Conservation (phyloP, 2,329 filamentous ascomycete genomes). For the Monilinia vaccinii-corymbosi region DNA sequence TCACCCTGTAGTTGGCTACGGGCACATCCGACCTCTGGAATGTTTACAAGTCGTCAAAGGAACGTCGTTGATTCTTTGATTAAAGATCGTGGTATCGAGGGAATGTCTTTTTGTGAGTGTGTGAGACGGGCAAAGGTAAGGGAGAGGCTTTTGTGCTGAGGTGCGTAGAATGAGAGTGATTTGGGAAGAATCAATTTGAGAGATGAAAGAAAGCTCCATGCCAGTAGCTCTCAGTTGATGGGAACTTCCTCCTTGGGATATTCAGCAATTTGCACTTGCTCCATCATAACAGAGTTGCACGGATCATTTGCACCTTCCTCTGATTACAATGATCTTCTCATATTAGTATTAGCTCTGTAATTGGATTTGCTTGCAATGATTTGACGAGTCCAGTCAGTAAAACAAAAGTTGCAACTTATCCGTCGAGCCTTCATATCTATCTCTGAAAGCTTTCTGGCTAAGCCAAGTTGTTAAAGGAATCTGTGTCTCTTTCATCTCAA, state of each 20-base stretch:
- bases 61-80: neutral
- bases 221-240: neutral
- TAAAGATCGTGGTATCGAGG: neutral
- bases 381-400: slow-evolving; percentile 37
- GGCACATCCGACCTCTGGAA: neutral
- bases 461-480: slow-evolving; percentile 71
- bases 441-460: slow-evolving; percentile 59
- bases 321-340: neutral
- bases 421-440: slow-evolving; percentile 50
- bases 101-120: neutral
- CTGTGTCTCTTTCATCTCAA: slow-evolving; percentile 93
- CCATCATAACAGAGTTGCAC: neutral
- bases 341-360: neutral
- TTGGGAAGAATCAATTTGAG: neutral
- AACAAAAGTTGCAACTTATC: slow-evolving; percentile 54
- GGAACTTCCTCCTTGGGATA: neutral
- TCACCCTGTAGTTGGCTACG: neutral
- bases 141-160: neutral
- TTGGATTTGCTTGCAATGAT: neutral
- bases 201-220: neutral
- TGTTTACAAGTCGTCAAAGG: neutral
- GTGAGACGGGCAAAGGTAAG: neutral
- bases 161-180: neutral
- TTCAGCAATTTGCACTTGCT: neutral
- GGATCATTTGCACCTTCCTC: neutral